These are phyloP conservation scores for Coix lacrymajobi DNA, from an alignment of 176 grass and related monocot genomes.

Conservation along the genomic window DNA sequence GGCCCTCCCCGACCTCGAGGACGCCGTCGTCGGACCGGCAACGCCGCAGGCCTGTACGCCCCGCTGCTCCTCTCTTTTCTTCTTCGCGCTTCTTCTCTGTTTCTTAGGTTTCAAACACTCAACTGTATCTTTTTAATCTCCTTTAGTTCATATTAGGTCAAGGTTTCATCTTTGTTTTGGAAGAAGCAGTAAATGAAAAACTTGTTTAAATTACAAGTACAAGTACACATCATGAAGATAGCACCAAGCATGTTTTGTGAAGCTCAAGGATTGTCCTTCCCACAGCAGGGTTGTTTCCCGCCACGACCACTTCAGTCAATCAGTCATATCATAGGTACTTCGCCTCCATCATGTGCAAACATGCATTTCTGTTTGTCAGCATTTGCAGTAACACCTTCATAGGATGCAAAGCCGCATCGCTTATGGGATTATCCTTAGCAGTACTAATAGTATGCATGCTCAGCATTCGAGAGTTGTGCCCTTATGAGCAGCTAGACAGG, in stretches of 20 bases:
- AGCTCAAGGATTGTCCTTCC: not conserved
- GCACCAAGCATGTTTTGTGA: not conserved
- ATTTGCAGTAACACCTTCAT: constrained; percentile 18
- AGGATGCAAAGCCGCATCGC: constrained; percentile 20
- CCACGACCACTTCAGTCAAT: not conserved
- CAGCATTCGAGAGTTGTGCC: constrained; percentile 23
- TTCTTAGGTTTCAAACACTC: not conserved
- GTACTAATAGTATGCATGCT: not conserved
- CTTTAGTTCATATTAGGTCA: not conserved
- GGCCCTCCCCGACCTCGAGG: not conserved
- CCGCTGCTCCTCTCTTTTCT: not conserved
- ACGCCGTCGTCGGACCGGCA: not conserved
- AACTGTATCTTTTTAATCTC: not conserved
- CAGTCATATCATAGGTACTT: not conserved
- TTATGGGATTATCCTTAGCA: constrained; percentile 28
- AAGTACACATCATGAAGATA: not conserved
- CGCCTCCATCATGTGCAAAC: not conserved
- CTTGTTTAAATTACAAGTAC: not conserved
- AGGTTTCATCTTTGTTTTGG: not conserved
- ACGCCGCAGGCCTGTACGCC: not conserved
- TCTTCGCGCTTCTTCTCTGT: not conserved
- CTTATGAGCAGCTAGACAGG: constrained; percentile 50
- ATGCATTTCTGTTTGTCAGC: not conserved
- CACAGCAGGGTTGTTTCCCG: not conserved
- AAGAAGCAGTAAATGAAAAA: not conserved